A percentile compares a stretch with the other conserved stretches of the same genome.
These are phyloP conservation scores for Eutrema heterophyllum DNA, from an alignment of 345 rosid genomes.

Conservation along the genomic window DNA sequence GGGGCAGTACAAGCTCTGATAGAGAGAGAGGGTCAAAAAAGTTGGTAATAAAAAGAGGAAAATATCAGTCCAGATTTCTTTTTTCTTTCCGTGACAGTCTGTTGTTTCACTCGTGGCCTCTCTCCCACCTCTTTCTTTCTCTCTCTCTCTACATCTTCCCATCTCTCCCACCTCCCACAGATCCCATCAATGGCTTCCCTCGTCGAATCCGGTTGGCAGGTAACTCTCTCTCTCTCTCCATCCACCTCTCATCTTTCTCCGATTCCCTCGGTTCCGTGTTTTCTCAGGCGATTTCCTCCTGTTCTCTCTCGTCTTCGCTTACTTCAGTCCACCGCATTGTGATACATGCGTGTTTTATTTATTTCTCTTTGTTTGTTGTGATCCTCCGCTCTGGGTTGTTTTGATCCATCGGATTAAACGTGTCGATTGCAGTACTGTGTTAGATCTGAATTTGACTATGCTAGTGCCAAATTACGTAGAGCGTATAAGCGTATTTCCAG, in stretches of 20 bases:
- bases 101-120: slow-evolving; percentile 31
- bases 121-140: slow-evolving; percentile 17
- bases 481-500: neutral
- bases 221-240: slow-evolving; percentile 17
- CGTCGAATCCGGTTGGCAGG: slow-evolving; percentile 87
- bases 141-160: neutral
- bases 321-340: slow-evolving; percentile 2
- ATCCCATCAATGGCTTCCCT: slow-evolving; percentile 59
- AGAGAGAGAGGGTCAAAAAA: neutral
- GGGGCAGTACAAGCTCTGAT: neutral
- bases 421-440: neutral
- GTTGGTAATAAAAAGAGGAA: neutral
- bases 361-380: neutral
- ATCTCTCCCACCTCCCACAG: neutral
- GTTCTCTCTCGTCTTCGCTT: neutral
- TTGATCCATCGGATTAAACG: neutral
- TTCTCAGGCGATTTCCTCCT: neutral
- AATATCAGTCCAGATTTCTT: neutral
- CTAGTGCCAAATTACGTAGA: neutral
- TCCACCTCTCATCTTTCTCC: neutral
- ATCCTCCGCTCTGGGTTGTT: neutral
- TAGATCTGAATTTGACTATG: slow-evolving; percentile 25
- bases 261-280: neutral
- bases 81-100: slow-evolving; percentile 32
- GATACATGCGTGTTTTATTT: neutral